phyloP scores from a whole-genome alignment of 495 filamentous ascomycete genomes.

The Eremomyces bilateralis region DNA sequence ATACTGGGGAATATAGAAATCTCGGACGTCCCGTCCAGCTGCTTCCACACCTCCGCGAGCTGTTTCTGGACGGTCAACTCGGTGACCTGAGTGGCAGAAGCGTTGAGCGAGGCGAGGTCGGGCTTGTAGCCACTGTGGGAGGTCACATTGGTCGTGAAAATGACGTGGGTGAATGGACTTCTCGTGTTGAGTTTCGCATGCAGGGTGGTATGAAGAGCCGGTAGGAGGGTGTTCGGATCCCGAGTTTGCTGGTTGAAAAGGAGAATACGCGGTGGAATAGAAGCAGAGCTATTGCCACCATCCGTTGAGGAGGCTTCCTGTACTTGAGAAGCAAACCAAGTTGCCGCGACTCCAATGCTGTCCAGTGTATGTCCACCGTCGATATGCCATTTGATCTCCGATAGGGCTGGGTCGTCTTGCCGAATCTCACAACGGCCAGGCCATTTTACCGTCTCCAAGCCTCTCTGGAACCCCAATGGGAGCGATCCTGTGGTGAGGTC shows the following conservation, averaged over 20 bases:
- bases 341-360: slow-evolving; percentile 54
- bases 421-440: slow-evolving; percentile 69
- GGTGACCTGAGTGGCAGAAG: slow-evolving; percentile 41
- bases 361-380: slow-evolving; percentile 86
- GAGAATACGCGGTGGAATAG: slow-evolving; percentile 32
- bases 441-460: slow-evolving; percentile 54
- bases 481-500: slow-evolving; percentile 18
- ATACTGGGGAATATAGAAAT: slow-evolving; percentile 54
- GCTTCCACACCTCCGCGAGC: slow-evolving; percentile 51
- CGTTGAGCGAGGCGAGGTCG: slow-evolving; percentile 61
- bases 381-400: slow-evolving; percentile 58
- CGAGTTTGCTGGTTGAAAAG: slow-evolving; percentile 95
- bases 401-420: slow-evolving; percentile 19
- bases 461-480: slow-evolving; percentile 41
- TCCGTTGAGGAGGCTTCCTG: slow-evolving; percentile 8
- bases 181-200: slow-evolving; percentile 24
- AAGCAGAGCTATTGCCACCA: too few relatives aligned
- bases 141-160: slow-evolving; percentile 83
- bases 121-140: slow-evolving; percentile 42
- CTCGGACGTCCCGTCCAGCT: slow-evolving; percentile 36
- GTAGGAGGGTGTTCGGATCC: slow-evolving; percentile 41
- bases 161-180: slow-evolving; percentile 46
- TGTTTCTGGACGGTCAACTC: slow-evolving; percentile 49
- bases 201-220: slow-evolving; percentile 45
- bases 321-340: slow-evolving; percentile 54